A percentile compares a stretch with the other conserved stretches of the same genome.
Evolutionary conservation across 176 grass and related monocot genomes (phyloP).

Genomic region (Cenchrus purpureus): DNA sequence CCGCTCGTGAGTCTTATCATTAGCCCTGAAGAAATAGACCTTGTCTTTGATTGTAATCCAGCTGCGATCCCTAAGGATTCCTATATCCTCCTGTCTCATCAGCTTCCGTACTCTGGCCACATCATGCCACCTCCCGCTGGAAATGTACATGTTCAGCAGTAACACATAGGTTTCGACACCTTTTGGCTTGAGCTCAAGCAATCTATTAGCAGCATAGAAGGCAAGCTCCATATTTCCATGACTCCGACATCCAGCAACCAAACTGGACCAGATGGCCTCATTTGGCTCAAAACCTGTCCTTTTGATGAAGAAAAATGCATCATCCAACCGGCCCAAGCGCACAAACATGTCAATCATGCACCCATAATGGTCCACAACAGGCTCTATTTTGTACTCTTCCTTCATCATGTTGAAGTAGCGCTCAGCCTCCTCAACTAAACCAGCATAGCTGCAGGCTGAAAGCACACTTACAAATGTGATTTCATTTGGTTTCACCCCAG

Average conservation of each 20-base stretch:
- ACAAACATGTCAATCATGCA: constrained; percentile 93
- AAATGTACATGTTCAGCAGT: constrained; percentile 90
- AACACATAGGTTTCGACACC: constrained; percentile 78
- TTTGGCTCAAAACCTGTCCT: constrained; percentile 60
- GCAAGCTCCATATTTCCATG: constrained; percentile 78
- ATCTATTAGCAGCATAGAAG: constrained; percentile 72
- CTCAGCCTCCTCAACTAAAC: constrained; percentile 71
- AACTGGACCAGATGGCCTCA: constrained; percentile 89
- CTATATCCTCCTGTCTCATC: constrained; percentile 72
- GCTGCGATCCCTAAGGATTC: constrained; percentile 71
- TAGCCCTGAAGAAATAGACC: constrained; percentile 67
- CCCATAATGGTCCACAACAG: constrained; percentile 73
- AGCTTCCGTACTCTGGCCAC: constrained; percentile 65
- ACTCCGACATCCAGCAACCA: constrained; percentile 82
- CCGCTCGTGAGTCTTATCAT: constrained; percentile 56
- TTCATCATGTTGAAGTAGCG: constrained; percentile 79
- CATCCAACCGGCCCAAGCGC: constrained; percentile 66
- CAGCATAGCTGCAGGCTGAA: constrained; percentile 82
- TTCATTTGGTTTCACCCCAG: constrained; percentile 69
- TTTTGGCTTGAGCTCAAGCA: constrained; percentile 75
- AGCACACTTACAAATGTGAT: constrained; percentile 84
- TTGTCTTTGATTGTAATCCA: constrained; percentile 86
- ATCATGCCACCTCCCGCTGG: constrained; percentile 65
- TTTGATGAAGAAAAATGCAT: constrained; percentile 75
- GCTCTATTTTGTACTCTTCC: constrained; percentile 68